Conservation (phyloP, 768 basidiomycete species). For the Mycena alexandri region DNA sequence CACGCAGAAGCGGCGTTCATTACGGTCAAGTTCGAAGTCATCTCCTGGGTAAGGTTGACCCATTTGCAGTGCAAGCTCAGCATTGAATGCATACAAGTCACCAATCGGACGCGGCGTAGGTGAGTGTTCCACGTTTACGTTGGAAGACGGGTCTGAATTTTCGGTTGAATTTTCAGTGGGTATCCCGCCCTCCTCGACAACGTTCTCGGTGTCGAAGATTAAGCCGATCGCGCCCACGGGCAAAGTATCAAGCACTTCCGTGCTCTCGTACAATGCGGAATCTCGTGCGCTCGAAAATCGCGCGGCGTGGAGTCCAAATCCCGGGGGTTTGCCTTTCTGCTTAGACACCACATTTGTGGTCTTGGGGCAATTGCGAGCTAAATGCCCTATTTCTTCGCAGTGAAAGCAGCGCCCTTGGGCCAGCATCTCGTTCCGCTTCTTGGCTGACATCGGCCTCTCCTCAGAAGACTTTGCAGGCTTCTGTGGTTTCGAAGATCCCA, state of each 20-base stretch:
- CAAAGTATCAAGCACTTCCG: conserved; percentile 1
- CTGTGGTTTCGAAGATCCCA: too few species aligned
- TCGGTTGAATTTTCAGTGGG: background rate
- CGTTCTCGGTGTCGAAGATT: background rate
- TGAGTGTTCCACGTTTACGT: too few species aligned
- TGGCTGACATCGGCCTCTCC: background rate
- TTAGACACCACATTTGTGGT: conserved; percentile 2
- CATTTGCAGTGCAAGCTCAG: too few species aligned
- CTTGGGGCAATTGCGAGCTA: conserved; percentile 7
- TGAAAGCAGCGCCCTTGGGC: conserved; percentile 2
- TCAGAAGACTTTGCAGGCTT: too few species aligned
- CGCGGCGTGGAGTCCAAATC: conserved; percentile 1
- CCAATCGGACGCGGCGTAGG: too few species aligned
- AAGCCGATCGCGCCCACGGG: background rate
- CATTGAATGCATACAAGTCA: too few species aligned
- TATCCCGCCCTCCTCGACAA: conserved; percentile 2
- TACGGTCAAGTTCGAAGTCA: too few species aligned
- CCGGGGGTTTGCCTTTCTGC: conserved; percentile 5
- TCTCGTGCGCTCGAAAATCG: background rate
- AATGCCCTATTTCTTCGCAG: conserved; percentile 9
- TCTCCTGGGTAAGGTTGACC: too few species aligned
- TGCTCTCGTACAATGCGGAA: conserved; percentile 2
- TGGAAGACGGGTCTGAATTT: too few species aligned
- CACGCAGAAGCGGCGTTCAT: background rate
- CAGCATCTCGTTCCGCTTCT: conserved; percentile 13